phyloP scores from a whole-genome alignment of 2,329 filamentous ascomycete genomes.

The Ambrosiella xylebori region DNA sequence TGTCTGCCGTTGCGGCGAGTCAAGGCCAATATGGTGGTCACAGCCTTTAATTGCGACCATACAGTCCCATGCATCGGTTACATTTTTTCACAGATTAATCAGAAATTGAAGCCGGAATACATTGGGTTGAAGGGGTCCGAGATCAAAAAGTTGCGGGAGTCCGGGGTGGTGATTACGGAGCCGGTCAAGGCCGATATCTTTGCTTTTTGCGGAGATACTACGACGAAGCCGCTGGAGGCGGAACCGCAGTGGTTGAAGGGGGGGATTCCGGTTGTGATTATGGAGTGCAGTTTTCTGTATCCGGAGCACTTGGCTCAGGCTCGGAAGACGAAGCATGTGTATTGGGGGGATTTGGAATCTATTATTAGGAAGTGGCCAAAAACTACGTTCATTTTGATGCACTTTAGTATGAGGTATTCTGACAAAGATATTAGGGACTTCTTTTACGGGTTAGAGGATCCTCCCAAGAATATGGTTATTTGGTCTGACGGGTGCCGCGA shows the following conservation, averaged over 20 bases:
- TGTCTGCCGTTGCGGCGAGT: constrained; percentile 21
- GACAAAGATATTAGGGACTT: constrained; percentile 25
- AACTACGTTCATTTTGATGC: constrained; percentile 30
- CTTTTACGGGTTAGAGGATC: constrained; percentile 24
- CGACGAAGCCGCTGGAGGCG: constrained; percentile 23
- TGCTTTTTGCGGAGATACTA: constrained; percentile 32
- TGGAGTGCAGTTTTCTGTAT: constrained; percentile 31
- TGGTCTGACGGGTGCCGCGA: constrained; percentile 25
- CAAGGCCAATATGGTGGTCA: constrained; percentile 22
- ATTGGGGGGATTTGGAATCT: constrained; percentile 28
- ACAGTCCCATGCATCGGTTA: constrained; percentile 31
- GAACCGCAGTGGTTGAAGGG: constrained; percentile 24
- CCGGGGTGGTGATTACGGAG: constrained; percentile 24
- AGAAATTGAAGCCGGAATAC: constrained; percentile 25
- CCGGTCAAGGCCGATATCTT: constrained; percentile 25
- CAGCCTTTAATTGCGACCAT: constrained; percentile 29
- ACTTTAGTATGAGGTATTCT: constrained; percentile 30
- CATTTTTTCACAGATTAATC: constrained; percentile 25
- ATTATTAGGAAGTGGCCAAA: constrained; percentile 26
- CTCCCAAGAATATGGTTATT: constrained; percentile 28
- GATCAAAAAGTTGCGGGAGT: constrained; percentile 23
- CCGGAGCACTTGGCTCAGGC: constrained; percentile 28
- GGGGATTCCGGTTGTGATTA: constrained; percentile 29
- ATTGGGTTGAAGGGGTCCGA: constrained; percentile 20
- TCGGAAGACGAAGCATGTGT: constrained; percentile 29